These are phyloP conservation scores for Aspergillus pseudonomiae DNA, from an alignment of 2,329 filamentous ascomycete genomes.

Conservation along the genomic window DNA sequence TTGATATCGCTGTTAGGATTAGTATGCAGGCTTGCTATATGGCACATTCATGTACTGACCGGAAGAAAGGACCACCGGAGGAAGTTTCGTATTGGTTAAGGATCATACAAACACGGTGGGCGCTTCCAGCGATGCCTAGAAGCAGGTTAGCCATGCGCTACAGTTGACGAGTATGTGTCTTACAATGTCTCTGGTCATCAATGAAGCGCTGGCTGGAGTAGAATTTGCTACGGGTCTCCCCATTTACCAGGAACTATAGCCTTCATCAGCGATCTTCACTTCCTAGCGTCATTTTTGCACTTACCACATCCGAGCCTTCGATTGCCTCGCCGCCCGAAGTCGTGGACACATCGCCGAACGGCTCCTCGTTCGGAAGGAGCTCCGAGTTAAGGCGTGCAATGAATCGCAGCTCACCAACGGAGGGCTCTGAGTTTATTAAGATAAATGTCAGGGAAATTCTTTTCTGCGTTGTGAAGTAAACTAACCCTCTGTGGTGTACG, in stretches of 20 bases:
- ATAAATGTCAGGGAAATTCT: not conserved
- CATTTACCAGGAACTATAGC: slow-evolving; percentile 56
- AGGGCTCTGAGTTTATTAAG: slow-evolving; percentile 45
- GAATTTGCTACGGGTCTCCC: slow-evolving; percentile 70
- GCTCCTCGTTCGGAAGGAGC: slow-evolving; percentile 56
- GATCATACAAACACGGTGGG: slow-evolving; percentile 64
- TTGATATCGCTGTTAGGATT: slow-evolving; percentile 58
- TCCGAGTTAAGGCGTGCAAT: slow-evolving; percentile 62
- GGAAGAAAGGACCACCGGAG: slow-evolving; percentile 68
- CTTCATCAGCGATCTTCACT: not conserved
- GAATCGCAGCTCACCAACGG: slow-evolving; percentile 64
- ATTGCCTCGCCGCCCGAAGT: slow-evolving; percentile 57
- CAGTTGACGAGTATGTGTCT: not conserved
- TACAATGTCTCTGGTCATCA: slow-evolving; percentile 66
- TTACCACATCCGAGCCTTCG: slow-evolving; percentile 59
- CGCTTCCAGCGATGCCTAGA: slow-evolving; percentile 35
- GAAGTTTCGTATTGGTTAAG: slow-evolving; percentile 61
- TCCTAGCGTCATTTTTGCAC: slow-evolving; percentile 8
- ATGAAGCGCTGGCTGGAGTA: slow-evolving; percentile 72
- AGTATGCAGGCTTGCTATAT: not conserved
- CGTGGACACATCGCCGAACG: slow-evolving; percentile 59
- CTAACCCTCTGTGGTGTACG: slow-evolving; percentile 57
- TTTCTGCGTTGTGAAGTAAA: slow-evolving; percentile 10
- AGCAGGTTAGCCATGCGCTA: not conserved
- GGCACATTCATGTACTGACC: slow-evolving; percentile 32